These are phyloP conservation scores for Exutisphaerella laricina DNA, from an alignment of 2,329 filamentous ascomycete species.

Conservation along the genomic window DNA sequence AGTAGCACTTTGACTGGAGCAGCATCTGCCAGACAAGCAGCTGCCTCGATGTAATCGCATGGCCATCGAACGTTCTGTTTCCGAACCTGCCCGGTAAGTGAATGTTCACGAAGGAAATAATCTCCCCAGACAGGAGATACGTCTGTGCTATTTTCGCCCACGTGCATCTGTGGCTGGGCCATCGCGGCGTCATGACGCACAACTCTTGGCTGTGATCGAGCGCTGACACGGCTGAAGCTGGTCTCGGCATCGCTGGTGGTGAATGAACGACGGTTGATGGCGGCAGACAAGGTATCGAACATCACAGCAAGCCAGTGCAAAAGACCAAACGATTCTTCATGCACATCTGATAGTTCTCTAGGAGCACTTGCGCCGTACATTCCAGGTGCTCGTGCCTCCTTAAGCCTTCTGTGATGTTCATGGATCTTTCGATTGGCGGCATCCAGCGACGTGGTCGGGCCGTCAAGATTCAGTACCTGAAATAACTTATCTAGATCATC, in stretches of 20 bases:
- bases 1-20: conserved; percentile 21
- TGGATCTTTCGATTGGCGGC: conserved; percentile 16
- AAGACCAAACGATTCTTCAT: conserved; percentile 16
- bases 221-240: conserved; percentile 6
- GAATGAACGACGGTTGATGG: conserved; percentile 15
- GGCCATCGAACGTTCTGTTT: conserved; percentile 17
- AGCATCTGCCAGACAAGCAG: conserved; percentile 18
- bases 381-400: conserved; percentile 2
- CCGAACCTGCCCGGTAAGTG: conserved; percentile 12
- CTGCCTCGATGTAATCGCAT: conserved; percentile 17
- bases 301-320: conserved; percentile 21
- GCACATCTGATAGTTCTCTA: conserved; percentile 9
- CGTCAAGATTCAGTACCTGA: conserved; percentile 14
- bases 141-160: background rate
- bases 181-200: conserved; percentile 1
- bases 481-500: conserved; percentile 13
- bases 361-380: conserved; percentile 9
- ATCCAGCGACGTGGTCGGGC: conserved; percentile 15
- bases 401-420: conserved; percentile 13
- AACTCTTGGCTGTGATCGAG: background rate
- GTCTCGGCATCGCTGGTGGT: conserved; percentile 15
- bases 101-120: conserved; percentile 16
- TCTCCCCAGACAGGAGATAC: conserved; percentile 15
- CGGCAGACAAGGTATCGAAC: conserved; percentile 20
- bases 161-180: background rate